Percentiles rank a stretch among this genome's conserved stretches.
These are phyloP conservation scores for Lagenaria siceraria DNA, from an alignment of 306 rosid genomes.

Conservation along the genomic window DNA sequence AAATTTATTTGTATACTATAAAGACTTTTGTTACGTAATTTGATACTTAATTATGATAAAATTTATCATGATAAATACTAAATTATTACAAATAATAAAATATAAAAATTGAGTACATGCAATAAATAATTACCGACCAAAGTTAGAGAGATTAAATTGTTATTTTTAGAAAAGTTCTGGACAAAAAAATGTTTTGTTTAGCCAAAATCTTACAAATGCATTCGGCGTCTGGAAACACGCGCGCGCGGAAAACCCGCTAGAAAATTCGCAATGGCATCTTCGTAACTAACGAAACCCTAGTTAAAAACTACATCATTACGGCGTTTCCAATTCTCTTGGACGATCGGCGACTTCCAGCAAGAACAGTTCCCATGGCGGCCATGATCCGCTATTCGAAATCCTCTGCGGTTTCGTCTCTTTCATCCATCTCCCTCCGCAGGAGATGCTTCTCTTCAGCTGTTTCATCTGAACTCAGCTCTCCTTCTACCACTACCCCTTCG, in stretches of 20 bases:
- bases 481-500: conserved; percentile 8
- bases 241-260: conserved; percentile 1
- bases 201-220: neutral
- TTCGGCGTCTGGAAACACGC: neutral
- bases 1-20: too few relatives aligned
- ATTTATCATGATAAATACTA: too few relatives aligned
- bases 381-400: conserved; percentile 49
- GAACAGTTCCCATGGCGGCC: conserved; percentile 80
- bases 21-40: too few relatives aligned
- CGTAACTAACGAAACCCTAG: neutral
- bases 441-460: conserved; percentile 28
- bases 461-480: conserved; percentile 19
- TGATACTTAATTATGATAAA: too few relatives aligned
- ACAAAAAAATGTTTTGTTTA: too few relatives aligned
- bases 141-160: too few relatives aligned
- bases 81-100: too few relatives aligned
- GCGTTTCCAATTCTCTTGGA: neutral
- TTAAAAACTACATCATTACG: neutral
- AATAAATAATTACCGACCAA: too few relatives aligned
- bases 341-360: neutral
- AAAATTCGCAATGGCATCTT: neutral
- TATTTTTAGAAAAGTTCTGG: too few relatives aligned
- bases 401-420: conserved; percentile 4
- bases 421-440: conserved; percentile 16
- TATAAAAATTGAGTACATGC: too few relatives aligned